Percentiles rank a stretch among this genome's conserved stretches.
These are phyloP conservation scores for Parietaria judaica DNA, from an alignment of 306 rosid species.

Conservation along the genomic window DNA sequence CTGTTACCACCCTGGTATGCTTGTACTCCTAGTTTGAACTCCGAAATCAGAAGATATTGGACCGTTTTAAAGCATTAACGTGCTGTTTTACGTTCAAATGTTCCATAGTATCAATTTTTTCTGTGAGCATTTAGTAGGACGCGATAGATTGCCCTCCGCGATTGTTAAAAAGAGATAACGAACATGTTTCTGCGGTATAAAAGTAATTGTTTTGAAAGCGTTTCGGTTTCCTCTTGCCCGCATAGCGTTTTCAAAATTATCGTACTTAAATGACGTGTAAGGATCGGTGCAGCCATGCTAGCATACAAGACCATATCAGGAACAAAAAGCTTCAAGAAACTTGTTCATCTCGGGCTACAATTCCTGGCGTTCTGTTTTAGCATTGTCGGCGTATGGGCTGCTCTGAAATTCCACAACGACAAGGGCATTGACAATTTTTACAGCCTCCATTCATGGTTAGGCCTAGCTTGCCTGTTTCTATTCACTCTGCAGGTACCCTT, in stretches of 20 bases:
- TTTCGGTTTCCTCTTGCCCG: background rate
- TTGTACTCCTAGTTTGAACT: too few species aligned
- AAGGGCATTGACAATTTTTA: conserved; percentile 95
- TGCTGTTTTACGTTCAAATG: too few species aligned
- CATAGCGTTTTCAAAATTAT: background rate
- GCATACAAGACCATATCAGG: conserved; percentile 84
- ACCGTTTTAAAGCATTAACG: too few species aligned
- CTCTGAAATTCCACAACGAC: conserved; percentile 88
- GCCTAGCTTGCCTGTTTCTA: conserved; percentile 70
- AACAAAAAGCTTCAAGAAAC: conserved; percentile 63
- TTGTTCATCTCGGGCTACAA: conserved; percentile 68
- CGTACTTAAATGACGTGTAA: background rate
- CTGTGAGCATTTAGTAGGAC: background rate
- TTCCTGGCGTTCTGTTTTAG: conserved; percentile 61
- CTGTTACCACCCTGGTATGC: too few species aligned
- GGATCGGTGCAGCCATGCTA: conserved; percentile 67
- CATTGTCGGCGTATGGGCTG: conserved; percentile 85
- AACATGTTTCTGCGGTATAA: background rate
- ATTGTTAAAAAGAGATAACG: background rate
- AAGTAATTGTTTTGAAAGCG: conserved; percentile 3
- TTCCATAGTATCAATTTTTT: too few species aligned
- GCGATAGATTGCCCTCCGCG: background rate
- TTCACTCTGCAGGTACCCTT: conserved; percentile 66
- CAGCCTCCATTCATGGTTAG: conserved; percentile 97
- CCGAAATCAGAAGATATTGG: too few species aligned